Evolutionary conservation across 257 asterid genomes (phyloP).

Genomic region (Plectranthus barbatus): DNA sequence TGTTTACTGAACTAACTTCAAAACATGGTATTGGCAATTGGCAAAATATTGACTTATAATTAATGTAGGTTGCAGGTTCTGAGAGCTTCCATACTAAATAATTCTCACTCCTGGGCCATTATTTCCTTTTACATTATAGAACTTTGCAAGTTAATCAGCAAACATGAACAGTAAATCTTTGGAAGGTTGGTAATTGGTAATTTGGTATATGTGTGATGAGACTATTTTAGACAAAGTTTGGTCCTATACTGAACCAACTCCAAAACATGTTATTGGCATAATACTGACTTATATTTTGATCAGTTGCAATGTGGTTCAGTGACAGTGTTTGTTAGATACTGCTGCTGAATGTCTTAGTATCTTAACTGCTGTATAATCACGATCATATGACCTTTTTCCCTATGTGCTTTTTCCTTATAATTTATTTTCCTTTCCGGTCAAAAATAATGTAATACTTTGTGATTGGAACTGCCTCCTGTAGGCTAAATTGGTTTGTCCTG

Average conservation of each 20-base stretch:
- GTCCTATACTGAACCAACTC: neutral
- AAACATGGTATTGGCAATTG: neutral
- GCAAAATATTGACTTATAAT: neutral
- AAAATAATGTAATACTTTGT: neutral
- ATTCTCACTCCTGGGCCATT: too few relatives aligned
- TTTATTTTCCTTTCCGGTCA: neutral
- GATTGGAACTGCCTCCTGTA: neutral
- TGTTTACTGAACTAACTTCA: neutral
- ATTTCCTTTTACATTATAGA: neutral
- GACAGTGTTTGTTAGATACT: neutral
- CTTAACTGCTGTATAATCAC: neutral
- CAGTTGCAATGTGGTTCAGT: too few relatives aligned
- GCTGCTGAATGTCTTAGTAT: neutral
- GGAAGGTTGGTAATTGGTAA: neutral
- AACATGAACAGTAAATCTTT: neutral
- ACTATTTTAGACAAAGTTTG: neutral
- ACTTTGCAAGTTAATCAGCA: neutral
- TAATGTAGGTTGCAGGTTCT: too few relatives aligned
- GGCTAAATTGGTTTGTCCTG: neutral
- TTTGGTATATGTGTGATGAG: neutral
- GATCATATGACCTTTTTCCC: neutral
- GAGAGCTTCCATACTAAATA: too few relatives aligned
- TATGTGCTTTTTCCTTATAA: neutral
- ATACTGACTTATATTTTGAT: neutral
- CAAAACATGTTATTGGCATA: neutral